A percentile compares a stretch with the other conserved stretches of the same genome.
phyloP scores from a whole-genome alignment of 1,284 basidiomycete genomes.

The Tremellales sp. region DNA sequence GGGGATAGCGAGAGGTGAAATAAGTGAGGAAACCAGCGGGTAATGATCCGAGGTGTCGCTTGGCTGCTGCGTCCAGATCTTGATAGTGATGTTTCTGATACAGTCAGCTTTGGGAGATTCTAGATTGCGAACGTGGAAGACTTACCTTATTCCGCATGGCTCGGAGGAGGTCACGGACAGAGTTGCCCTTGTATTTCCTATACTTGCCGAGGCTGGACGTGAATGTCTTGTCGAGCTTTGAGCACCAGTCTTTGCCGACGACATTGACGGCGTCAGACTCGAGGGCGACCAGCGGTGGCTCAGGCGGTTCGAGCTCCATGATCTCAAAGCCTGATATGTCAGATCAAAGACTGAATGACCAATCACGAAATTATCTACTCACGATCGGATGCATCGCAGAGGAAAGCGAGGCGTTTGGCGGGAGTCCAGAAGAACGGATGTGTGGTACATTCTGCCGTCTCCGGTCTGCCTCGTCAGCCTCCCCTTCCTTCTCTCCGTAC shows the following conservation, averaged over 20 bases:
- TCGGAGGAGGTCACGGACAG: slow-evolving; percentile 85
- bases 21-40: slow-evolving; percentile 89
- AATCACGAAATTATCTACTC: slow-evolving; percentile 6
- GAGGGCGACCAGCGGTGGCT: slow-evolving; percentile 67
- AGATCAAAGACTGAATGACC: not conserved
- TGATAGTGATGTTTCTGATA: slow-evolving; percentile 97
- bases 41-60: slow-evolving; percentile 78
- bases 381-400: slow-evolving; percentile 94
- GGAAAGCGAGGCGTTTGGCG: slow-evolving; percentile 76
- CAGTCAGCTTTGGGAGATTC: not conserved
- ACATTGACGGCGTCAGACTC: slow-evolving; percentile 66
- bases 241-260: slow-evolving; percentile 82
- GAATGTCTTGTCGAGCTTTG: slow-evolving; percentile 79
- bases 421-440: slow-evolving; percentile 98
- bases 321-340: slow-evolving; percentile 69
- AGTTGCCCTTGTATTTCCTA: slow-evolving; percentile 86
- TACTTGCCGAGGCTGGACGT: slow-evolving; percentile 94
- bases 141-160: slow-evolving; percentile 91
- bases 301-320: slow-evolving; percentile 83
- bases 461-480: slow-evolving; percentile 58
- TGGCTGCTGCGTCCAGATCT: slow-evolving; percentile 76
- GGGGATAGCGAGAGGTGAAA: slow-evolving; percentile 88
- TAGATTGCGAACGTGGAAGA: slow-evolving; percentile 7
- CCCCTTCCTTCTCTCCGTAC: too few species aligned
- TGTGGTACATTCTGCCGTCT: slow-evolving; percentile 75